Evolutionary conservation across 257 asterid genomes (phyloP), one percentile per base, ranked within the genome.

Genomic region (Mitragyna speciosa): DNA sequence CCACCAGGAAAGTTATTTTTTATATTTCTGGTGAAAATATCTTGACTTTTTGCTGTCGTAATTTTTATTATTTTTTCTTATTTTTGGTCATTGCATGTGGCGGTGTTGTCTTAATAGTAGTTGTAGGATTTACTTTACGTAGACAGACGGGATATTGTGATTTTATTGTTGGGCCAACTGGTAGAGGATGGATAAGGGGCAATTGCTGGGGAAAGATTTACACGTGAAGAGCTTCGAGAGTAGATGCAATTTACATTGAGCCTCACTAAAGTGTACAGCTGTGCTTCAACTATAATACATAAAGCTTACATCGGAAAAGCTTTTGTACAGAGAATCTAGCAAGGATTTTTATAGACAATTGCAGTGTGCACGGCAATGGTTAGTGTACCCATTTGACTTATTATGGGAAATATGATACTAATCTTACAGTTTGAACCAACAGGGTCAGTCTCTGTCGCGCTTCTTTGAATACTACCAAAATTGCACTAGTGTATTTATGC

Each of bases 201-300:
- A 20, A 49, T 67, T 80, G 49, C 68, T 69, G 20, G 49, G 63
- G 33, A 48, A 63, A 66, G 14, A 51, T 41, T 75, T 39, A 63
- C 51, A 1, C 33, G 41, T 4, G 24, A 15, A 52, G 71, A 56
- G 22, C 76, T 5, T 22, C 24, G 36, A 63, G 31, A 28, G 36
- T 56, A 33, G 30, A 36, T 6, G 72, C 33, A 5, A 52, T 49
- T 80, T 49, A 24, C 30, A 22, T 14, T 45, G 26, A 30, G 56
- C 54, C 69, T 26, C 31, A n/a, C 59, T 17, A 26, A 63, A 26
- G 26, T 80, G 79, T 73, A 80, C 83, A 80, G 83, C 45, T 64
- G 76, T 45, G 77, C 61, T 28, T 51, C 12, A 47, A 59, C 59
- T 6, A 52, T 15, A n/a, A 48, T 45, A 52, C 41, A 54, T 39